These are phyloP conservation scores for Zygoascus ofunaensis DNA, from an alignment of 805 yeast genomes.

Conservation along the genomic window DNA sequence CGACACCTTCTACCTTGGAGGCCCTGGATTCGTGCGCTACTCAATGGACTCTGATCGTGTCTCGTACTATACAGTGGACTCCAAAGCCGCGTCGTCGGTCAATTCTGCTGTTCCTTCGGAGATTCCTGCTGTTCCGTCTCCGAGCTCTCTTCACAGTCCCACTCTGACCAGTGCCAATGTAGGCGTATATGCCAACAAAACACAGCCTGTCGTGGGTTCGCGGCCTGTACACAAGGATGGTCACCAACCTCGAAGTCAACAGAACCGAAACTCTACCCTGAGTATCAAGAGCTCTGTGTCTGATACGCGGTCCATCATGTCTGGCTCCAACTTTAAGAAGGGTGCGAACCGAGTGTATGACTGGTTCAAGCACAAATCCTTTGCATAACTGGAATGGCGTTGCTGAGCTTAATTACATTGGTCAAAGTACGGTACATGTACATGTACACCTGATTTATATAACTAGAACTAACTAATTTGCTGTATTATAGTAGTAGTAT, in stretches of 20 bases:
- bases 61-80: constrained; percentile 1
- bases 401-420: too few species aligned
- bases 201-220: background rate
- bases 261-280: background rate
- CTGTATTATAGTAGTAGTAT: too few species aligned
- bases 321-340: background rate
- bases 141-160: background rate
- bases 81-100: background rate
- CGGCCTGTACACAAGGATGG: background rate
- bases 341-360: constrained; percentile 1
- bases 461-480: too few species aligned
- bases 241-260: background rate
- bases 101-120: background rate
- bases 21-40: constrained; percentile 4
- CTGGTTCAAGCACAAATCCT: background rate
- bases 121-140: background rate
- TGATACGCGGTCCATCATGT: background rate
- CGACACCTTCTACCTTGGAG: constrained; percentile 2
- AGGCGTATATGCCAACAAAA: background rate
- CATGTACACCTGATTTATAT: too few species aligned
- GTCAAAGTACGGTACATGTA: too few species aligned
- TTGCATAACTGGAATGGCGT: background rate
- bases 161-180: background rate
- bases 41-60: constrained; percentile 2
- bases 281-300: background rate